Conservation (phyloP, 768 basidiomycete species). For the Mycena maculata region DNA sequence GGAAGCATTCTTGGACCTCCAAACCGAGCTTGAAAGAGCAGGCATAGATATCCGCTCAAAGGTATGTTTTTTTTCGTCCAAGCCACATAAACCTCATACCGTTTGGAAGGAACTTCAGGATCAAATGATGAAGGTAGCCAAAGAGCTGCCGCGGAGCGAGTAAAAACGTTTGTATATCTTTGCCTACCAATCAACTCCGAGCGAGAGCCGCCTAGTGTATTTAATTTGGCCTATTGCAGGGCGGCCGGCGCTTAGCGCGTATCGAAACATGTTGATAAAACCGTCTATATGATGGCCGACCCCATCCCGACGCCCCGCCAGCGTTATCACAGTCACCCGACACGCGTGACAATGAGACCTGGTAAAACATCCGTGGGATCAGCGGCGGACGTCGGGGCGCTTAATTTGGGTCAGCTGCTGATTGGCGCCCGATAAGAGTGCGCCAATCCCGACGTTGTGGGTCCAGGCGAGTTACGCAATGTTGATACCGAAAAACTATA, state of each 20-base stretch:
- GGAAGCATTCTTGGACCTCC: conserved; percentile 56
- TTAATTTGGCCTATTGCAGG: conserved; percentile 11
- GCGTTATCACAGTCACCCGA: no score
- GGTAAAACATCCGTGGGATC: background rate
- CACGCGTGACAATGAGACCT: no score
- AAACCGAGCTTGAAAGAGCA: conserved; percentile 64
- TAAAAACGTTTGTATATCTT: conserved; percentile 6
- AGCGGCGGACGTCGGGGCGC: conserved; percentile 22
- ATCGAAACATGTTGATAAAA: background rate
- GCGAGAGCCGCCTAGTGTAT: background rate
- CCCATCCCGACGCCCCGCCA: no score
- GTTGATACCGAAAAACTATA: conserved; percentile 16
- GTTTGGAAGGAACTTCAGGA: conserved; percentile 58
- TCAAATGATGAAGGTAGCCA: conserved; percentile 50
- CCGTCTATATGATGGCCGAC: no score
- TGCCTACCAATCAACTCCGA: background rate
- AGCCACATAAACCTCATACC: background rate
- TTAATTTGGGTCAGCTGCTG: conserved; percentile 6
- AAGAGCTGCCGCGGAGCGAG: conserved; percentile 29
- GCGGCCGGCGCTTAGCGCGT: background rate
- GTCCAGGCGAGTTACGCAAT: conserved; percentile 6
- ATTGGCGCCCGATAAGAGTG: conserved; percentile 7
- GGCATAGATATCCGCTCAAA: conserved; percentile 69
- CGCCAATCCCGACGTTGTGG: background rate
- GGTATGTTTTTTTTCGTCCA: conserved; percentile 46